Evolutionary conservation across 352 stramenopile genomes (phyloP).

Genomic region (Phytophthora ohioensis): DNA sequence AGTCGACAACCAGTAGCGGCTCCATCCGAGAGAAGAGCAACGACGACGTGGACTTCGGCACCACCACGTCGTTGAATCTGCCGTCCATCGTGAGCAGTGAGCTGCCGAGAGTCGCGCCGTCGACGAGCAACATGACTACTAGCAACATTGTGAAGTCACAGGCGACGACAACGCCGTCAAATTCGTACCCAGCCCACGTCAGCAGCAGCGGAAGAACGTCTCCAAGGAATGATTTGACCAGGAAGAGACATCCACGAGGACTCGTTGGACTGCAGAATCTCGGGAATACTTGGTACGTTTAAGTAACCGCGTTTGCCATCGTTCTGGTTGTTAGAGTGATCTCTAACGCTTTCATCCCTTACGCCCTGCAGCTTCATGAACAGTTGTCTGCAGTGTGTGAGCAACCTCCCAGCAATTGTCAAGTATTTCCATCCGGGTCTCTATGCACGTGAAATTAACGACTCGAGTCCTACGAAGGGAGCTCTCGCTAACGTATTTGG

Average conservation of each 20-base stretch:
- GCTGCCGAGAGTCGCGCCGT: conserved; percentile 21
- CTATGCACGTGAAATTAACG: conserved; percentile 64
- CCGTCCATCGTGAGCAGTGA: conserved; percentile 29
- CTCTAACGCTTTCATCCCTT: conserved; percentile 3
- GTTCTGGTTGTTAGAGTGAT: neutral
- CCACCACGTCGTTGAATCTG: conserved; percentile 30
- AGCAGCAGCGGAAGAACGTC: conserved; percentile 28
- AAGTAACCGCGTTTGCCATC: neutral
- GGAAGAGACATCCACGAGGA: conserved; percentile 49
- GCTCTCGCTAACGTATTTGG: conserved; percentile 71
- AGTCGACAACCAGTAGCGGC: conserved; percentile 39
- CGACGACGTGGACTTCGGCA: conserved; percentile 24
- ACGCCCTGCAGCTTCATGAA: conserved; percentile 83
- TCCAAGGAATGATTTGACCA: conserved; percentile 17
- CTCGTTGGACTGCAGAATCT: conserved; percentile 80
- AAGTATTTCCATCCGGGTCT: conserved; percentile 62
- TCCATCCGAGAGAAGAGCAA: conserved; percentile 24
- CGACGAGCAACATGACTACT: conserved; percentile 28
- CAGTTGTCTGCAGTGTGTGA: conserved; percentile 87
- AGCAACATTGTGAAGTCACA: conserved; percentile 41
- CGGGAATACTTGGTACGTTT: conserved; percentile 77
- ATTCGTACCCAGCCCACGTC: conserved; percentile 20
- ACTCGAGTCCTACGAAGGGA: conserved; percentile 65
- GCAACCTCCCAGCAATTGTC: conserved; percentile 62
- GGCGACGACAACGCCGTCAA: conserved; percentile 14